Evolutionary conservation across 768 basidiomycete species (phyloP).

Genomic region (Cystofilobasidium bisporidii): DNA sequence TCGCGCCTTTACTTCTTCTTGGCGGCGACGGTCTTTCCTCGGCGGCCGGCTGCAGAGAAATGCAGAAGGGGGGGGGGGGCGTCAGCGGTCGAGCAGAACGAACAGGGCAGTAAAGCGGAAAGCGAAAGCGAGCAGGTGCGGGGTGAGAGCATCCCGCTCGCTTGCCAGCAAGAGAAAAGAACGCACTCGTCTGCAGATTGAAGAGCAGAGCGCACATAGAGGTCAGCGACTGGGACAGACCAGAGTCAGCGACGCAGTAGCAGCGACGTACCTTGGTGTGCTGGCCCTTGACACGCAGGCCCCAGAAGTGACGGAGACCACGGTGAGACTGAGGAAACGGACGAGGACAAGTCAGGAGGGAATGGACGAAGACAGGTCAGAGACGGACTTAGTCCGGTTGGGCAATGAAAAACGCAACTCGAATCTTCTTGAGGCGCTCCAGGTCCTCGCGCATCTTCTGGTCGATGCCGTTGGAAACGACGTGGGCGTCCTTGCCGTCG

Average conservation of each 20-base stretch:
- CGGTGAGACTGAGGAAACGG: conserved; percentile 39
- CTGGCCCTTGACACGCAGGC: conserved; percentile 65
- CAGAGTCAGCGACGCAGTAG: too few relatives aligned
- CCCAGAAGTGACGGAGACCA: conserved; percentile 63
- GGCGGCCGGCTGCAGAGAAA: conserved; percentile 54
- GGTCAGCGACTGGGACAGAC: too few relatives aligned
- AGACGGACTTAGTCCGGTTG: conserved; percentile 56
- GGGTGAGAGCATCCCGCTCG: neutral
- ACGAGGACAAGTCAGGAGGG: neutral
- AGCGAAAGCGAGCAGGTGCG: neutral
- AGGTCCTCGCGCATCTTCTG: conserved; percentile 89
- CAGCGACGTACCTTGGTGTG: conserved; percentile 99
- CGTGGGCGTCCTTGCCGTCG: conserved; percentile 90
- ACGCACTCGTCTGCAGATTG: too few relatives aligned
- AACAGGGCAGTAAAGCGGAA: conserved; percentile 42
- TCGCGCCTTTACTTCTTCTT: conserved; percentile 51
- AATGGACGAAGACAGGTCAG: conserved; percentile 38
- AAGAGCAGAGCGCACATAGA: too few relatives aligned
- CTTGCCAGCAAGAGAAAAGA: too few relatives aligned
- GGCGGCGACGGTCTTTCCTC: conserved; percentile 92
- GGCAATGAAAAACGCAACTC: conserved; percentile 35
- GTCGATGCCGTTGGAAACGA: conserved; percentile 30
- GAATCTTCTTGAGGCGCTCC: conserved; percentile 97
- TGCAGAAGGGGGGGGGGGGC: neutral
- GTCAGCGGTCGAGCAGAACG: conserved; percentile 47